Percentiles rank a stretch among this genome's conserved stretches.
These are phyloP conservation scores for Hortiboletus rubellus DNA, from an alignment of 1,284 basidiomycete genomes.

Conservation along the genomic window DNA sequence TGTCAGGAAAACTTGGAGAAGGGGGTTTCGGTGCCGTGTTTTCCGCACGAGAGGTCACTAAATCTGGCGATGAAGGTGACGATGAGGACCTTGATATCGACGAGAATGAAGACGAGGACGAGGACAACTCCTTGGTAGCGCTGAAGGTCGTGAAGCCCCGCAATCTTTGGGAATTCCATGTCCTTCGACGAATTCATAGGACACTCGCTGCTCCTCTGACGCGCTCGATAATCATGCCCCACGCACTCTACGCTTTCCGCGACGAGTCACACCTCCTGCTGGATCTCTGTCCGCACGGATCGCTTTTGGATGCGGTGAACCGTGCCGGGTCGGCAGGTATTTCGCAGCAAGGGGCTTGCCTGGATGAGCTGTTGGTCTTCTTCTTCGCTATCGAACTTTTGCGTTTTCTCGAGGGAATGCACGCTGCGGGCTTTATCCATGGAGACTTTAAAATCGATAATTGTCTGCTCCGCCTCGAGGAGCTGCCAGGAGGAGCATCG, in stretches of 20 bases:
- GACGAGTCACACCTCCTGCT: constrained; percentile 93
- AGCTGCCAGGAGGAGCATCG: constrained; percentile 67
- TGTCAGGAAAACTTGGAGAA: constrained; percentile 91
- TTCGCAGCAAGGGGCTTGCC: constrained; percentile 73
- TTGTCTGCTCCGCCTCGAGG: constrained; percentile 88
- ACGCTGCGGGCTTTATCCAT: constrained; percentile 84
- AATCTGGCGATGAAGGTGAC: constrained; percentile 41
- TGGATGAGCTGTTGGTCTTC: constrained; percentile 93
- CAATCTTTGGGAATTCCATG: constrained; percentile 92
- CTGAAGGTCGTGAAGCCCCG: constrained; percentile 92
- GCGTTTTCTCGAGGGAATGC: constrained; percentile 81
- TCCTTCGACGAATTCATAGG: constrained; percentile 77
- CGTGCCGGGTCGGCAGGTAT: constrained; percentile 69
- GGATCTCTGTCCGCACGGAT: constrained; percentile 89
- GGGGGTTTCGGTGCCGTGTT: constrained; percentile 97
- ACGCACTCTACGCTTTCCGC: constrained; percentile 76
- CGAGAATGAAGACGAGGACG: constrained; percentile 59
- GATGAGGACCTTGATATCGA: constrained; percentile 60
- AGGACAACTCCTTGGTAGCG: constrained; percentile 66
- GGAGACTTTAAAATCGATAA: constrained; percentile 99
- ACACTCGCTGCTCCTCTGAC: constrained; percentile 58
- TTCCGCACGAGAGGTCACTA: constrained; percentile 64
- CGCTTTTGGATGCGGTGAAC: constrained; percentile 92
- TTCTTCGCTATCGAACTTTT: constrained; percentile 96
- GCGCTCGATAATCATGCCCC: constrained; percentile 70